Evolutionary conservation across 495 filamentous ascomycete species (phyloP).

Genomic region (Hypoxylon fragiforme): DNA sequence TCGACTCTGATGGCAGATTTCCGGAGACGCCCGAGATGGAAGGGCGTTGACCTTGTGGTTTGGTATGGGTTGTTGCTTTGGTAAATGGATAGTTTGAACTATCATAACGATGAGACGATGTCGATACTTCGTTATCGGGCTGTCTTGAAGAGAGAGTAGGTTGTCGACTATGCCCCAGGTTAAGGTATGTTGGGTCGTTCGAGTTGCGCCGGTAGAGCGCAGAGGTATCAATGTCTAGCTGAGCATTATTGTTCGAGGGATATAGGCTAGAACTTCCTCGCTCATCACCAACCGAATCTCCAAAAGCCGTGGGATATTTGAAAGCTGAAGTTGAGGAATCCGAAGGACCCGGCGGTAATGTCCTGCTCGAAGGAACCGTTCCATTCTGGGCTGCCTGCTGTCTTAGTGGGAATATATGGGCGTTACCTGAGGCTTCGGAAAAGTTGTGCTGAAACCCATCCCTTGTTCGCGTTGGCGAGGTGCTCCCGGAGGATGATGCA

Average conservation of each 20-base stretch:
- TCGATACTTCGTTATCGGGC: constrained; percentile 12
- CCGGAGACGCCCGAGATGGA: constrained; percentile 26
- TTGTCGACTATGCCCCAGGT: constrained; percentile 21
- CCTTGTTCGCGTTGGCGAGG: constrained; percentile 29
- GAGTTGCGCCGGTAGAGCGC: constrained; percentile 30
- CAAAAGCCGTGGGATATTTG: constrained; percentile 15
- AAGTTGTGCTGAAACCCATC: constrained; percentile 22
- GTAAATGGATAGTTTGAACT: constrained; percentile 18
- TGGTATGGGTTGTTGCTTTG: constrained; percentile 5
- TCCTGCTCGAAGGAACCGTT: constrained; percentile 10
- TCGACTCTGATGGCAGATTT: constrained; percentile 17
- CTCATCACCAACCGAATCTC: constrained; percentile 19
- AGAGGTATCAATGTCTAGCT: constrained; percentile 15
- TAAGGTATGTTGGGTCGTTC: constrained; percentile 21
- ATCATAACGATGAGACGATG: constrained; percentile 22
- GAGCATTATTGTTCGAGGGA: constrained; percentile 10
- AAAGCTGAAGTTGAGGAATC: constrained; percentile 14
- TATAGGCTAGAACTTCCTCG: constrained; percentile 12
- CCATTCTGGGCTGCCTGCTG: constrained; percentile 17
- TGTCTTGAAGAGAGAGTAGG: constrained; percentile 22
- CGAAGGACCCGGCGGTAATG: constrained; percentile 25
- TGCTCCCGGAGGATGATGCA: constrained; percentile 19
- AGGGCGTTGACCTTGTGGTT: constrained; percentile 20
- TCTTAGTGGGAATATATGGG: constrained; percentile 14
- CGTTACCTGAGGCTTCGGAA: constrained; percentile 10